Base-by-base conservation (phyloP, 2,329 filamentous ascomycete genomes). In the Aureobasidium pullulans region DNA sequence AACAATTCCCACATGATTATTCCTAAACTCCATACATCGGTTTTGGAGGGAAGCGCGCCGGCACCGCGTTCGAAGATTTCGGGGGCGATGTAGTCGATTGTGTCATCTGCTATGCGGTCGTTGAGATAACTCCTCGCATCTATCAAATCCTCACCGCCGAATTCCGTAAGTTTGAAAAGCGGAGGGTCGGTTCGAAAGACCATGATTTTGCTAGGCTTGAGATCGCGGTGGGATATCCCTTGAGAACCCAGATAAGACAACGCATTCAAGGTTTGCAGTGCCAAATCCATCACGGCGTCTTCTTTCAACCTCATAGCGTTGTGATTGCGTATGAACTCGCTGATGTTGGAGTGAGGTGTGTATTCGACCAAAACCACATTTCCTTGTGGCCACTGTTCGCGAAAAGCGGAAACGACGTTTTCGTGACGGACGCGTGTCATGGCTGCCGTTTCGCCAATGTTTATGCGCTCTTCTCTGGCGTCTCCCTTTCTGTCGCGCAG, bases 1-100 rank as follows among this genome's bases (percentile, higher is more conserved):
- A 99, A 83, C 93, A 99, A 97, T 80, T 99, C 94, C 73, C 96
- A 99, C 73, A 99, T 97, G 66, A 99, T 79, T 71, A 99, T 97
- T 43, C 94, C 94, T 60, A 97, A 81, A 57, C 93, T 97, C 94
- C 94, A 99, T 8, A 57, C 54, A n/a, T 57, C 54, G 9, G 43
- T 48, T 31, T 57, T 57, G 13, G 44, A 36, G 36, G 54, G 43
- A 8, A 42, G 28, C 8, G 43, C 54, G n/a, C 36, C 31, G 15
- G 44, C 32, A 5, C 54, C 54, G 23, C 43, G 43, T 48, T 57
- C 54, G 16, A 57, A 57, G 34, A 57, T 15, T 4, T 57, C 54
- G 19, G 54, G 54, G 15, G 54, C 54, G 5, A 57, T 28, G 44
- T 57, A 57, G 44, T 40, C 44, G 15, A 57, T 48, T 23, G 54